Base-by-base conservation (phyloP, 768 basidiomycete species). In the Naganishia vishniacii region DNA sequence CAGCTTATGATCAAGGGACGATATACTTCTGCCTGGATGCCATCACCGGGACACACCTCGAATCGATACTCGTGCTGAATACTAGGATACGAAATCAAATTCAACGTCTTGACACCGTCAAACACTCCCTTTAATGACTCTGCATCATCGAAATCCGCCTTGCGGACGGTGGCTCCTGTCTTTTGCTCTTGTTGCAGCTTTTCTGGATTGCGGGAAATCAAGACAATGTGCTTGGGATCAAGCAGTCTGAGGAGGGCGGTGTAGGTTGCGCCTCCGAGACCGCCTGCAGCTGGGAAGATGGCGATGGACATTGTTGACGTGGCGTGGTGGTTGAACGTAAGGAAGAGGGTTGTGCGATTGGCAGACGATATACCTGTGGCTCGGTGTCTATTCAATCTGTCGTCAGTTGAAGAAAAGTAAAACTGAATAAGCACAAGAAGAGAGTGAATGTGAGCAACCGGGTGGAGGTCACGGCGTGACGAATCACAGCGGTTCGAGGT, bases 251-350 rank as follows among this genome's bases (percentile, higher is more conserved):
- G 31, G 32, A 67, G 60, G 25, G 42, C 46, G 6, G 23, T 12
- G 12, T 48, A 40, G 0, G 67, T 67, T 0, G 67, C 62, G 18
- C 37, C 37, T 53, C 67, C 67, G 9, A 67, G 59, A 48, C 59
- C 67, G 3, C 67, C 67, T 6, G 67, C 44, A 26, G 67, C 67
- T 4, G 67, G 67, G 51, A 67, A 67, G 62, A 67, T 67, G 49
- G 58, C 67, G 51, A 67, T n/a, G n/a, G n/a, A n/a, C n/a, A n/a
- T n/a, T n/a, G n/a, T n/a, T n/a, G n/a, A n/a, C n/a, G n/a, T n/a
- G n/a, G n/a, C n/a, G n/a, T n/a, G n/a, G n/a, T n/a, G n/a, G n/a
- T n/a, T n/a, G n/a, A n/a, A n/a, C n/a, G n/a, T n/a, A n/a, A n/a
- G n/a, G n/a, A n/a, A n/a, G n/a, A n/a, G n/a, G n/a, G n/a, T n/a